These are phyloP conservation scores for Chrysoporthe puriensis DNA, from an alignment of 2,329 filamentous ascomycete species.

Conservation along the genomic window DNA sequence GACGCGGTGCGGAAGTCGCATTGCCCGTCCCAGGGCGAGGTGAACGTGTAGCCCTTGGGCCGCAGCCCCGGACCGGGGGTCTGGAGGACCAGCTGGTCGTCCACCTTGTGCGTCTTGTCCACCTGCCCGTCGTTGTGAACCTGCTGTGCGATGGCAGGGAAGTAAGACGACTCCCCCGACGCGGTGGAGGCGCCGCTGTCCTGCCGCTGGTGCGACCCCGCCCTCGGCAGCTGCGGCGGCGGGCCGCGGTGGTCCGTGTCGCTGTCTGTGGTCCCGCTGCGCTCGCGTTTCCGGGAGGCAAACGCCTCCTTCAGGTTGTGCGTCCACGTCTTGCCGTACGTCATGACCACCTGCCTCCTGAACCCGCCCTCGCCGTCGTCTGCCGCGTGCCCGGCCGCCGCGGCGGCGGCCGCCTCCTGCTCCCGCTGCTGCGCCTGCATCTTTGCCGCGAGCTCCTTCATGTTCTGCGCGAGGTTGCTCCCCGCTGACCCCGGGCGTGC, in stretches of 20 bases:
- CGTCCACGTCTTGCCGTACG: conserved; percentile 55
- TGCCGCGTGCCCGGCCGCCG: conserved; percentile 27
- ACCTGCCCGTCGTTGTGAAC: not conserved
- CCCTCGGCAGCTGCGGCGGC: conserved; percentile 28
- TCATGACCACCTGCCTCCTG: conserved; percentile 61
- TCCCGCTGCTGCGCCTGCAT: conserved; percentile 21
- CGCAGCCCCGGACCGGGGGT: conserved; percentile 52
- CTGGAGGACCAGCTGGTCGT: conserved; percentile 39
- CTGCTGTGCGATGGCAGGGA: conserved; percentile 23
- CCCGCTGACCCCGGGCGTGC: conserved; percentile 27
- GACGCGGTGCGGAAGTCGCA: conserved; percentile 85
- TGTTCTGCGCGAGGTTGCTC: conserved; percentile 29
- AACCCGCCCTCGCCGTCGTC: conserved; percentile 44
- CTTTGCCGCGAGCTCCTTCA: conserved; percentile 27
- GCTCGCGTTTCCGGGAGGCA: conserved; percentile 37
- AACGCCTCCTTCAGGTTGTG: conserved; percentile 52
- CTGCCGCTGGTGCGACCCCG: conserved; percentile 36
- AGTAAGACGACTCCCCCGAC: conserved; percentile 1
- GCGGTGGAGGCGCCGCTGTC: conserved; percentile 28
- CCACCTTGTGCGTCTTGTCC: not conserved
- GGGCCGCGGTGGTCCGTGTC: conserved; percentile 29
- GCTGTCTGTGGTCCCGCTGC: conserved; percentile 32
- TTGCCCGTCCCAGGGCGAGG: conserved; percentile 82
- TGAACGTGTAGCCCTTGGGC: conserved; percentile 74
- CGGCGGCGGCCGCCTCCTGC: conserved; percentile 19